phyloP scores from a whole-genome alignment of 1,139 yeast species.

The Geotrichum cucujoidarum region DNA sequence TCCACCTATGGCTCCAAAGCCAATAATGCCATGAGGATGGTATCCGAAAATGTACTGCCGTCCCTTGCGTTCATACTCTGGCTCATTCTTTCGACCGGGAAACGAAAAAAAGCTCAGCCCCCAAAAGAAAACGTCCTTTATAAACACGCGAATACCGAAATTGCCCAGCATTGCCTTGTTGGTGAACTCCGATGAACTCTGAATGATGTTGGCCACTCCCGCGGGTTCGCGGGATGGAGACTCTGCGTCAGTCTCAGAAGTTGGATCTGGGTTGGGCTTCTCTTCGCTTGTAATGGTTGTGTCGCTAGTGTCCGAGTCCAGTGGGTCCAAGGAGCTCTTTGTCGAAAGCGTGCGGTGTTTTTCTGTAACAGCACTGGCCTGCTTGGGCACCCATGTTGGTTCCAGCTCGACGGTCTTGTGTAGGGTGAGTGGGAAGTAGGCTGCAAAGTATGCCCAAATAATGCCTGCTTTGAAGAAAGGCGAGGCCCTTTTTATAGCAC shows the following conservation, averaged over 20 bases:
- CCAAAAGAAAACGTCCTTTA: conserved; percentile 7
- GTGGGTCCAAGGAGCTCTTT: background rate
- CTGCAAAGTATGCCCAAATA: conserved; percentile 71
- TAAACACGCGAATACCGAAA: conserved; percentile 1
- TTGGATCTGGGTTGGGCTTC: background rate
- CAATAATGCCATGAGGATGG: conserved; percentile 96
- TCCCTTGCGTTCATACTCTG: conserved; percentile 26
- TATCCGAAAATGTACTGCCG: conserved; percentile 78
- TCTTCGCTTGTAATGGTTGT: background rate
- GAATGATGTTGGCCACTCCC: conserved; percentile 2
- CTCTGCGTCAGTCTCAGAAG: conserved; percentile 1
- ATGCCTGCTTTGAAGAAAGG: conserved; percentile 52
- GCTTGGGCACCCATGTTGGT: conserved; percentile 56
- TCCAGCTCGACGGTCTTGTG: conserved; percentile 66
- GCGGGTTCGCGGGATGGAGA: background rate
- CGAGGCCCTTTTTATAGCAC: conserved; percentile 54
- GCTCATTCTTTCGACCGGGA: background rate
- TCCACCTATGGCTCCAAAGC: conserved; percentile 86
- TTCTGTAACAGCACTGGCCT: background rate
- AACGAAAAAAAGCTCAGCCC: conserved; percentile 1
- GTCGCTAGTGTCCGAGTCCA: conserved; percentile 5
- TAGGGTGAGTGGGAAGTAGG: conserved; percentile 75
- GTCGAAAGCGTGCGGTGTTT: too few species aligned
- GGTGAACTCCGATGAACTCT: conserved; percentile 6
- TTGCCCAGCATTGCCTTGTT: background rate